Evolutionary conservation across 768 basidiomycete genomes (phyloP).

Genomic region (Piloderma croceum): DNA sequence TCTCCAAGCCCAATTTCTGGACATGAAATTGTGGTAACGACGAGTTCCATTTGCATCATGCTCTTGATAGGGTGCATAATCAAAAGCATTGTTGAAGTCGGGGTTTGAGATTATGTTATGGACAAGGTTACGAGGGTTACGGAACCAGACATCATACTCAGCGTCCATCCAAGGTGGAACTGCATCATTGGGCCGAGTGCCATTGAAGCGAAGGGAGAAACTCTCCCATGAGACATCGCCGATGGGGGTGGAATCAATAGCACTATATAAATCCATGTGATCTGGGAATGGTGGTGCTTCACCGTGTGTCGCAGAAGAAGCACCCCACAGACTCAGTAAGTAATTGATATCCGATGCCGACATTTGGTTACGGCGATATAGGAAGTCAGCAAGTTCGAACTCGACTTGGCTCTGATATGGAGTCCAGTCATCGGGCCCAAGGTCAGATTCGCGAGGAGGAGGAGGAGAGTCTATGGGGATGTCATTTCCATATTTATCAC

Average conservation of each 20-base stretch:
- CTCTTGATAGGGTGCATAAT: conserved; percentile 20
- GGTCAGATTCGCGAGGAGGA: neutral
- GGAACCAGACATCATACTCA: conserved; percentile 11
- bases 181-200: conserved; percentile 1
- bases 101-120: conserved; percentile 19
- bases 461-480: conserved; percentile 3
- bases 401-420: conserved; percentile 11
- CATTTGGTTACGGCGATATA: conserved; percentile 16
- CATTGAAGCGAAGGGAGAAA: conserved; percentile 7
- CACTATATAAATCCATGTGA: conserved; percentile 9
- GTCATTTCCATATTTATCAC: conserved; percentile 7
- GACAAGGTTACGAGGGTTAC: conserved; percentile 14
- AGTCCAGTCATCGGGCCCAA: conserved; percentile 6
- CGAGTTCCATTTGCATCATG: conserved; percentile 18
- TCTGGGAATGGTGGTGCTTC: neutral
- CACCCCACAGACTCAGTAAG: conserved; percentile 13
- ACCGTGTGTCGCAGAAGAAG: conserved; percentile 4
- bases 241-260: conserved; percentile 16
- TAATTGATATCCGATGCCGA: conserved; percentile 14
- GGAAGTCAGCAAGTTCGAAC: conserved; percentile 18
- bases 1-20: conserved; percentile 23
- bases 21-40: conserved; percentile 23
- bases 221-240: conserved; percentile 18
- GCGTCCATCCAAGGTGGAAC: conserved; percentile 14
- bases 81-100: conserved; percentile 17